A percentile compares a stretch with the other conserved stretches of the same genome.
These are phyloP conservation scores for Vaccinium darrowii DNA, from an alignment of 148 eudicot genomes.

Conservation along the genomic window DNA sequence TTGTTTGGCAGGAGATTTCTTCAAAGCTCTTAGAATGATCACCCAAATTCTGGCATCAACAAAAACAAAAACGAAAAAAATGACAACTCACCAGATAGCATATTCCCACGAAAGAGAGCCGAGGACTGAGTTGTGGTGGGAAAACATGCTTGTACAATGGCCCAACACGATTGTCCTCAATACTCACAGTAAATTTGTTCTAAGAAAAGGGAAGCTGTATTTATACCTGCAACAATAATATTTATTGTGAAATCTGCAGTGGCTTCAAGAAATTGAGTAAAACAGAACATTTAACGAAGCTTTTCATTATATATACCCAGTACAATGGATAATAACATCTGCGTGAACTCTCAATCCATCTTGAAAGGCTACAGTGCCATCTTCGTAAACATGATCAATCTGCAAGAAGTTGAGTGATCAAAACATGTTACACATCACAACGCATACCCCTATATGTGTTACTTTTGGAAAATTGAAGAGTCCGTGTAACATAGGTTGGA, in stretches of 20 bases:
- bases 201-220: constrained; percentile 33
- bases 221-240: constrained; percentile 28
- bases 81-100: constrained; percentile 30
- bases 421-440: neutral
- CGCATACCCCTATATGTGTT: too few relatives aligned
- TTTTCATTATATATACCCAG: constrained; percentile 35
- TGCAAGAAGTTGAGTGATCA: constrained; percentile 14
- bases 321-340: constrained; percentile 48
- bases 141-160: constrained; percentile 54
- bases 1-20: too few relatives aligned
- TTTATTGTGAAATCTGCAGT: too few relatives aligned
- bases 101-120: constrained; percentile 58
- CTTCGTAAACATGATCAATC: constrained; percentile 40
- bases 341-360: constrained; percentile 49
- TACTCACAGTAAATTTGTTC: constrained; percentile 32
- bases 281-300: too few relatives aligned
- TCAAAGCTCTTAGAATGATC: too few relatives aligned
- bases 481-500: too few relatives aligned
- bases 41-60: too few relatives aligned
- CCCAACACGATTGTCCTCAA: constrained; percentile 47
- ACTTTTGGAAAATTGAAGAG: too few relatives aligned
- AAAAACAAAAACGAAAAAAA: too few relatives aligned
- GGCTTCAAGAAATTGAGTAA: too few relatives aligned
- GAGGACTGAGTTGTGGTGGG: constrained; percentile 53
- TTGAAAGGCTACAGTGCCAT: constrained; percentile 42